Evolutionary conservation across 345 rosid genomes (phyloP).

Genomic region (Linum trigynum): DNA sequence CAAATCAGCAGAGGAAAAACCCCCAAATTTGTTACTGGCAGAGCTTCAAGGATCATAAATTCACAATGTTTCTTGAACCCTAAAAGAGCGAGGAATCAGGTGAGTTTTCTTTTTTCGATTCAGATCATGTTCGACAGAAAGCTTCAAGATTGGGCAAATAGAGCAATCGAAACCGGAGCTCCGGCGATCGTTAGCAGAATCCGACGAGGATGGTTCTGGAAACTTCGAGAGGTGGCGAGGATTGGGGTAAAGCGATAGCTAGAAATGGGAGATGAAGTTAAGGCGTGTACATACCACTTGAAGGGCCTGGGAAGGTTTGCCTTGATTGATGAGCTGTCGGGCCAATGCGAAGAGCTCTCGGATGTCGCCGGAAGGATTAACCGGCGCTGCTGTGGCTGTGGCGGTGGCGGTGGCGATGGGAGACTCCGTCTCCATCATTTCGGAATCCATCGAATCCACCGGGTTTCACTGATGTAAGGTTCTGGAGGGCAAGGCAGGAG

Average conservation of each 20-base stretch:
- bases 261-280: neutral
- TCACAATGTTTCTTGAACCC: too few species aligned
- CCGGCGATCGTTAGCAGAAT: neutral
- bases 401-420: conserved; percentile 2
- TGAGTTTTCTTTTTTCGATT: too few species aligned
- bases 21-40: too few species aligned
- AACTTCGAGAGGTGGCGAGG: neutral
- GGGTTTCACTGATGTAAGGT: too few species aligned
- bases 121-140: neutral
- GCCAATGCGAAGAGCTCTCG: conserved; percentile 55
- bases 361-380: conserved; percentile 16
- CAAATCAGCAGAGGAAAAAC: too few species aligned
- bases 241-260: neutral
- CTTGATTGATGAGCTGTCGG: conserved; percentile 61
- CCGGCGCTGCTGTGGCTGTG: conserved; percentile 6
- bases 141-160: neutral
- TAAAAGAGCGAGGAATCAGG: too few species aligned
- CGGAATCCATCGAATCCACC: conserved; percentile 22
- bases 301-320: conserved; percentile 82
- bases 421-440: conserved; percentile 44
- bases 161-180: neutral
- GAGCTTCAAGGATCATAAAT: too few species aligned
- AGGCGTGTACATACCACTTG: conserved; percentile 45
- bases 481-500: too few species aligned
- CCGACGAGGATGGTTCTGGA: neutral